Evolutionary conservation across 352 stramenopile species (phyloP).

Genomic region (Pythium insidiosum): DNA sequence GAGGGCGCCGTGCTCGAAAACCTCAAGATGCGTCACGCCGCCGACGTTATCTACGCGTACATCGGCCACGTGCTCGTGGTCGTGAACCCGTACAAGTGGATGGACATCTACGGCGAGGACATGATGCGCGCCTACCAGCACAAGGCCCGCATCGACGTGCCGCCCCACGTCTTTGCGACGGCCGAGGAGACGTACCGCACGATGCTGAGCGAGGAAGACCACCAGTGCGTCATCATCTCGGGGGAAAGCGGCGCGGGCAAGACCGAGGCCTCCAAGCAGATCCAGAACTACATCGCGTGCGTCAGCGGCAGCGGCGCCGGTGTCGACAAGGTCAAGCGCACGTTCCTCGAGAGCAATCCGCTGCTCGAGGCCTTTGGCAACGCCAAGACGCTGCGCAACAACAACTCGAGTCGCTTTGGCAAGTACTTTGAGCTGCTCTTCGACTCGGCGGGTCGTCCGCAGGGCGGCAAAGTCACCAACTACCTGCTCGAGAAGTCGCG

Average conservation of each 20-base stretch:
- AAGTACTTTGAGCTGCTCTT: slow-evolving; percentile 96
- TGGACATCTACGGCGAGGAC: slow-evolving; percentile 82
- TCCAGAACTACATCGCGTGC: slow-evolving; percentile 86
- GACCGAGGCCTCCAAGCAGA: slow-evolving; percentile 86
- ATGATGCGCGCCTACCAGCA: slow-evolving; percentile 78
- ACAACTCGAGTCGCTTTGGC: slow-evolving; percentile 94
- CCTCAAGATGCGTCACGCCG: slow-evolving; percentile 81
- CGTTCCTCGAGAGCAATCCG: slow-evolving; percentile 92
- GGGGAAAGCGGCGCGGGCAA: slow-evolving; percentile 81
- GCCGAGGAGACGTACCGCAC: slow-evolving; percentile 83
- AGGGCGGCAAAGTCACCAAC: slow-evolving; percentile 88
- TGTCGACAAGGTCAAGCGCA: slow-evolving; percentile 85
- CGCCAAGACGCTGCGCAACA: slow-evolving; percentile 92
- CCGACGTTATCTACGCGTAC: slow-evolving; percentile 85
- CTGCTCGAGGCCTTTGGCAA: slow-evolving; percentile 96
- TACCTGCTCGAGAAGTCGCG: slow-evolving; percentile 91
- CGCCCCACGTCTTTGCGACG: slow-evolving; percentile 81
- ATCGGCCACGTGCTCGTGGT: slow-evolving; percentile 85
- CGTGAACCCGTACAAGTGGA: slow-evolving; percentile 88
- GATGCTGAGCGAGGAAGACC: slow-evolving; percentile 85
- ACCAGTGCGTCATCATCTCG: slow-evolving; percentile 88
- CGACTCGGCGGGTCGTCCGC: slow-evolving; percentile 69
- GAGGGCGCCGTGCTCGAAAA: slow-evolving; percentile 84
- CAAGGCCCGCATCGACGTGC: slow-evolving; percentile 82
- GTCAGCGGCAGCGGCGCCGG: slow-evolving; percentile 68